Base-by-base conservation (phyloP, 129 eudicot species). In the Tanacetum coccineum region DNA sequence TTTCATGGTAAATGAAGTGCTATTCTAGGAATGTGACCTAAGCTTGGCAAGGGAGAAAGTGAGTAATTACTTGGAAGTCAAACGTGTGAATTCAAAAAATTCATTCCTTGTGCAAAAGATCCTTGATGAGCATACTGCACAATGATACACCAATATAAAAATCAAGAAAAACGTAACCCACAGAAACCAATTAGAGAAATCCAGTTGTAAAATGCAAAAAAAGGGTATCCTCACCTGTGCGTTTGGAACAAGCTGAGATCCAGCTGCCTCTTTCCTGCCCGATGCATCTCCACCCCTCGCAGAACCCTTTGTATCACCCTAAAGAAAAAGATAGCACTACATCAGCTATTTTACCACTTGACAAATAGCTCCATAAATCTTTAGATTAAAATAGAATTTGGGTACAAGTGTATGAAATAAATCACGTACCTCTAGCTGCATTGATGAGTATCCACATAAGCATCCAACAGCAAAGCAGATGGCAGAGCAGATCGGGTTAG, bases 291-390 rank as follows among this genome's bases (percentile, higher is more conserved):
- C 91, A 68, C 87, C 87, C 72, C 91, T 85, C 55, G 87, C 84
- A 79, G 90, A 76, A 45, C 92, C 97, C 79, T 87, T 91, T 48
- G 97, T 79, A 81, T 91, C 97, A 45, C 97, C 97, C 97, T 90
- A 67, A 68, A 39, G 14, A 58, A 46, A 61, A 14, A 54, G 49
- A 60, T 4, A 58, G 18, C 59, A 67, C 21, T 48, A 58, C 22
- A 44, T 54, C 67, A 69, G 69, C 59, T 39, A 75, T 45, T 56
- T 42, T 44, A 46, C 32, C 17, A 26, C 40, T 17, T 57, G 13
- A 64, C 14, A 58, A 17, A 19, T 14, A 67, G n/a, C 25, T 40
- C 46, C 49, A 49, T 28, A 64, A 32, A n/a, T 62, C 25, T 8
- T 40, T 55, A 11, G 58, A 30, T 46, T 36, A 20, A 3, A 66